Percentiles rank a stretch among this genome's conserved stretches.
Conservation (phyloP, 495 filamentous ascomycete species). For the Hyaloscypha hepaticicola region DNA sequence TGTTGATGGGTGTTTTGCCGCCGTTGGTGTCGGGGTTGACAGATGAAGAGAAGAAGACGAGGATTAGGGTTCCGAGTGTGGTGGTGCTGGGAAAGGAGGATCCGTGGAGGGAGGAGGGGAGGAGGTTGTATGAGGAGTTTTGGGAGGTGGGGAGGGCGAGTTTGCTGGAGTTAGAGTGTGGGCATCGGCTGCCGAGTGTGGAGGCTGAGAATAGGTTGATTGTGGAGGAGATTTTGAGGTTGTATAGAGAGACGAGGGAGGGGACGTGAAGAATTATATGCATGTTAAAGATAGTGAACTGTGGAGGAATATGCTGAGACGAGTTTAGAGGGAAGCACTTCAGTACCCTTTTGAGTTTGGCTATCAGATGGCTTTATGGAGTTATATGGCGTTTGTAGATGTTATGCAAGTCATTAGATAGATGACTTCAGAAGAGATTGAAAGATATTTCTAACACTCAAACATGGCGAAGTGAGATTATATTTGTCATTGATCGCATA, state of each 20-base stretch:
- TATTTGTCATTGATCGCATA: no score
- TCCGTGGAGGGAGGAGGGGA: constrained; percentile 32
- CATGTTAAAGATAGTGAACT: no score
- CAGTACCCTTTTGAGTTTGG: no score
- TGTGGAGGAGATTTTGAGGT: constrained; percentile 32
- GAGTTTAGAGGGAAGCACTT: no score
- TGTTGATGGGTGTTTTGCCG: constrained; percentile 20
- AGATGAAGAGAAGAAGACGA: constrained; percentile 19
- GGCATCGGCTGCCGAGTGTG: constrained; percentile 34
- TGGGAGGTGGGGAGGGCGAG: constrained; percentile 29
- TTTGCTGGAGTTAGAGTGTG: constrained; percentile 31
- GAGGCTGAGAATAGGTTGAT: constrained; percentile 33
- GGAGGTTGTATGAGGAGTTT: constrained; percentile 26
- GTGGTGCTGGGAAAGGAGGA: constrained; percentile 36
- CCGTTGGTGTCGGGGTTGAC: constrained; percentile 13
- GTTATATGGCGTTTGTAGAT: no score
- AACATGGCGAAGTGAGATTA: no score
- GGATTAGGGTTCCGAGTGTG: constrained; percentile 31
- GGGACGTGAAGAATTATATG: neutral
- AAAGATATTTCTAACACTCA: no score
- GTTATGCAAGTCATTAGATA: no score
- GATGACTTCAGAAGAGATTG: no score
- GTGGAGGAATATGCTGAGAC: no score
- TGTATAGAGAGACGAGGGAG: constrained; percentile 20
- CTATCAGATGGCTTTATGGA: no score